Evolutionary conservation across 805 yeast species (phyloP), one percentile per base, ranked within the genome.

Genomic region (Myxozyma lipomycoides): DNA sequence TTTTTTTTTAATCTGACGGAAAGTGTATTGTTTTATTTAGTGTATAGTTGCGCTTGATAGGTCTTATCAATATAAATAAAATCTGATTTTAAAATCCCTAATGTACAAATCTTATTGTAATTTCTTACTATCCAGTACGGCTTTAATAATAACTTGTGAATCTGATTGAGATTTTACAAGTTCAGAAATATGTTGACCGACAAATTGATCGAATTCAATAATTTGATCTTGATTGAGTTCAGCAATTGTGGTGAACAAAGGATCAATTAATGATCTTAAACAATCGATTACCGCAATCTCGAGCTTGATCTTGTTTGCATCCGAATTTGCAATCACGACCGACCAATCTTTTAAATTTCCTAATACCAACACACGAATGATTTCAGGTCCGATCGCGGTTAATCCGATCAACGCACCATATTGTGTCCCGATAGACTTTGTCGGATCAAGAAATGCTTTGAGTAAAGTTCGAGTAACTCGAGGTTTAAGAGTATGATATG

Each of bases 401-500:
- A 93, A 76, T 4, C 98, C 98, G 43, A 80, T 77, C 26, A 95
- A 77, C 3, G 97, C 83, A 35, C 99, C 99, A 62, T 85, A 93
- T 55, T 89, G 88, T 0, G 98, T 88, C 1, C 96, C 95, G 15
- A 83, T 74, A 0, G 95, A 6, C 21, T 17, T 12, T 34, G 83
- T 79, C 5, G 89, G 77, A 62, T 90, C 95, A 67, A 93, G 73
- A 59, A 95, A 85, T 0, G 97, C 97, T 62, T 95, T 82, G 53
- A 95, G 73, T 48, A 95, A 72, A 1, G 98, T 95, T 66, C 98
- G 78, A 4, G 97, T 89, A 3, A 93, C 91, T 59, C 98, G 78
- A 26, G 98, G 96, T 62, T 87, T 86, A 60, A 93, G 74, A 1
- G 97, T 85, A 21, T 91, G 82, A 66, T 91, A 90, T 1, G 91